phyloP scores from a whole-genome alignment of 75 land plant species.

The Cupressus sempervirens region DNA sequence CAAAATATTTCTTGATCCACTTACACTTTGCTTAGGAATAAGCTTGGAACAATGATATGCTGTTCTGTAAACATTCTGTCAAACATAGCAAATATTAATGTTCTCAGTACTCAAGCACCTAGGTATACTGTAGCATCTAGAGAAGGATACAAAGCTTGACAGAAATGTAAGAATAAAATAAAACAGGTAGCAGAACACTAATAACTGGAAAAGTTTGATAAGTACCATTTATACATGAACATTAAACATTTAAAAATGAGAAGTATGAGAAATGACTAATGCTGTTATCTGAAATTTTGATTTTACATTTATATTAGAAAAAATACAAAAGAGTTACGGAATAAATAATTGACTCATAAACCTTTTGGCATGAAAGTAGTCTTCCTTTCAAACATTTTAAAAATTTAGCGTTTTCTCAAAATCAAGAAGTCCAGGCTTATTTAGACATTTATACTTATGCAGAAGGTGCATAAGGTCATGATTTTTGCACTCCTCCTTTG shows the following conservation, averaged over 20 bases:
- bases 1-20: conserved; percentile 57
- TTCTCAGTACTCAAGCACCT: conserved; percentile 6
- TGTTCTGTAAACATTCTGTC: conserved; percentile 74
- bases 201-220: too few relatives aligned
- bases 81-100: background rate
- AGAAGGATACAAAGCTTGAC: background rate
- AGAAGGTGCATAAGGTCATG: too few relatives aligned
- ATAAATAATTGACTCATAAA: background rate
- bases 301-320: too few relatives aligned
- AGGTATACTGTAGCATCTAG: background rate
- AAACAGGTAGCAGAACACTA: background rate
- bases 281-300: too few relatives aligned
- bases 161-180: background rate
- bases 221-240: background rate
- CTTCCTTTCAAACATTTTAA: too few relatives aligned
- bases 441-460: too few relatives aligned
- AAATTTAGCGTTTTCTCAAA: too few relatives aligned
- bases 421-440: too few relatives aligned
- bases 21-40: conserved; percentile 53
- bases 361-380: too few relatives aligned
- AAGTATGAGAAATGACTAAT: too few relatives aligned
- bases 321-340: background rate
- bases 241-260: background rate
- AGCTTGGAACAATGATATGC: conserved; percentile 75
- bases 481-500: too few relatives aligned